Conservation (phyloP, 73 alveolate species). For the Urostyla sp. region DNA sequence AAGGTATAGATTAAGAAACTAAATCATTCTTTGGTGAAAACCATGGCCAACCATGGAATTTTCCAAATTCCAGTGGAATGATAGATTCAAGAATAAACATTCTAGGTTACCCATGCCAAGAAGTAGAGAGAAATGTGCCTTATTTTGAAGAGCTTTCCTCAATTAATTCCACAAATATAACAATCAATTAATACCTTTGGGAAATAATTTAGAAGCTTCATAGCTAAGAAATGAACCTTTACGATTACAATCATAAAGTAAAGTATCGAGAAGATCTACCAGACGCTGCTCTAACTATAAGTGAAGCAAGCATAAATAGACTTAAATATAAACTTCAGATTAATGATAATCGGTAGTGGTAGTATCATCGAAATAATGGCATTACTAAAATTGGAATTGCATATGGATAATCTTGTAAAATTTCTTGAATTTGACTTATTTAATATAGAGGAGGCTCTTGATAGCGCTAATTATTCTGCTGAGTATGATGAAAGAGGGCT, state of each 20-base stretch:
- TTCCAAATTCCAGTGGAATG: conserved; percentile 66
- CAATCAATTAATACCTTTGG: conserved; percentile 86
- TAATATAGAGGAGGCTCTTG: background rate
- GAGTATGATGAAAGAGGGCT: background rate
- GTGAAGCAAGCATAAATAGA: conserved; percentile 73
- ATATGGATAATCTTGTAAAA: conserved; percentile 28
- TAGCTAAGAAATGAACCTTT: conserved; percentile 71
- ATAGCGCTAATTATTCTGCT: background rate
- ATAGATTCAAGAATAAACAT: conserved; percentile 39
- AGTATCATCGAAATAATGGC: conserved; percentile 96
- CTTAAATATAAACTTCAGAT: conserved; percentile 88
- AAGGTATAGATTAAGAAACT: conserved; percentile 32
- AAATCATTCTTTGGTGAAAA: conserved; percentile 73
- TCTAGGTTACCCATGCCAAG: conserved; percentile 53
- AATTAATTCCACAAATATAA: background rate
- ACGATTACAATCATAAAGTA: conserved; percentile 65
- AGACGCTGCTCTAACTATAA: conserved; percentile 93
- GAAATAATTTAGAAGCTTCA: conserved; percentile 81
- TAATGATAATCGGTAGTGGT: conserved; percentile 88
- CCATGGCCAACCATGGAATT: conserved; percentile 58
- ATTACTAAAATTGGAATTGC: conserved; percentile 84
- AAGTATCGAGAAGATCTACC: conserved; percentile 76
- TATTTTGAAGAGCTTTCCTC: conserved; percentile 51
- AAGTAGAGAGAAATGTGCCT: conserved; percentile 60
- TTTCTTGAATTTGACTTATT: background rate